Percentiles rank a stretch among this genome's conserved stretches.
These are phyloP conservation scores for Cadophora sp. DNA, from an alignment of 2,329 filamentous ascomycete genomes.

Conservation along the genomic window DNA sequence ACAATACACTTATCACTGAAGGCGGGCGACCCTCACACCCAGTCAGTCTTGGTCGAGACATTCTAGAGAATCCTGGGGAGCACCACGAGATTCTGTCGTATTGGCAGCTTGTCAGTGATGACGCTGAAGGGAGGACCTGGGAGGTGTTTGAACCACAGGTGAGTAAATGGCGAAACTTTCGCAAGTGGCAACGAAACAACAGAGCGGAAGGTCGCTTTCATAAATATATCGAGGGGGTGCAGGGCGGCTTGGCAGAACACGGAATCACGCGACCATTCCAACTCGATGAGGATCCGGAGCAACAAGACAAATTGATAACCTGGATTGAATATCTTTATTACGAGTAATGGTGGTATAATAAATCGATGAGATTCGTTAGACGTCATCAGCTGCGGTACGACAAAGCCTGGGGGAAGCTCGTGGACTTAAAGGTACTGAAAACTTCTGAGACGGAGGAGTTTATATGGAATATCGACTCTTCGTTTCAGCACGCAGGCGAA, in stretches of 20 bases:
- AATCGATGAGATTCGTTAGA: slow-evolving; percentile 30
- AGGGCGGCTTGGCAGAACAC: slow-evolving; percentile 42
- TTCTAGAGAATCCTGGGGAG: slow-evolving; percentile 35
- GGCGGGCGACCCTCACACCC: slow-evolving; percentile 46
- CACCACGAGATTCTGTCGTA: slow-evolving; percentile 42
- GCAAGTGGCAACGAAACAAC: slow-evolving; percentile 45
- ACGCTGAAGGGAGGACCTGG: neutral
- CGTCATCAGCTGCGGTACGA: slow-evolving; percentile 39
- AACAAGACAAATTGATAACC: slow-evolving; percentile 46
- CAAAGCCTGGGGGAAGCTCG: slow-evolving; percentile 45
- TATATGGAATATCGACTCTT: slow-evolving; percentile 27
- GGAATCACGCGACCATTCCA: slow-evolving; percentile 43
- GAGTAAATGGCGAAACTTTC: slow-evolving; percentile 44
- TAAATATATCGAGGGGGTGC: slow-evolving; percentile 40
- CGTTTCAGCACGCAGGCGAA: slow-evolving; percentile 31
- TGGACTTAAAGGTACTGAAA: slow-evolving; percentile 44
- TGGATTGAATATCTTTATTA: slow-evolving; percentile 51
- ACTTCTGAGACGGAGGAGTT: slow-evolving; percentile 43
- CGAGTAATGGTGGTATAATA: slow-evolving; percentile 34
- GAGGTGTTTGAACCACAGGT: slow-evolving; percentile 42
- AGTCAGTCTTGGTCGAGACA: slow-evolving; percentile 40
- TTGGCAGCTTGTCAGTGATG: slow-evolving; percentile 29
- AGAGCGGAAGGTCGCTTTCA: slow-evolving; percentile 39
- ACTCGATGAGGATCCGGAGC: slow-evolving; percentile 42
- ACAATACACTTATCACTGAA: slow-evolving; percentile 33